Conservation (phyloP, 495 filamentous ascomycete genomes). For the Aspergillus campestris region DNA sequence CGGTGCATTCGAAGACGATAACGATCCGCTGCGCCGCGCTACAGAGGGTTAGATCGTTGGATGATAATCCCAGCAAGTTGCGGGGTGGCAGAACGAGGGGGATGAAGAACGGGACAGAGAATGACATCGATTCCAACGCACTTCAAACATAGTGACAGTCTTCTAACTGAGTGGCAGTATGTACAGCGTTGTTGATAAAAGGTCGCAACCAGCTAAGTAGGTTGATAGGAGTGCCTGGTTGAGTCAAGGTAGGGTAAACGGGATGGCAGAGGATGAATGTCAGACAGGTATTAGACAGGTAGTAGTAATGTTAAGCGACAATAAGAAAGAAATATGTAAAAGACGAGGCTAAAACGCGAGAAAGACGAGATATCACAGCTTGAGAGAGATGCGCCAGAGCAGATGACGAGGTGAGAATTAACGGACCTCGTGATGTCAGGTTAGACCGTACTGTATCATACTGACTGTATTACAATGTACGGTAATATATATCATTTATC, state of each 20-base stretch:
- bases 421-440: too few relatives aligned
- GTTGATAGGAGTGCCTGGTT: neutral
- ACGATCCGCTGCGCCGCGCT: slow-evolving; percentile 41
- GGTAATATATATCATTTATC: slow-evolving; percentile 10
- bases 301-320: too few relatives aligned
- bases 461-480: neutral
- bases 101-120: neutral
- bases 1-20: slow-evolving; percentile 68
- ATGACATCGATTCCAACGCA: slow-evolving; percentile 8
- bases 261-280: too few relatives aligned
- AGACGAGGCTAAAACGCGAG: too few relatives aligned
- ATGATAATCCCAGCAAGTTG: neutral
- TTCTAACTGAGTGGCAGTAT: neutral
- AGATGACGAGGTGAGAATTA: too few relatives aligned
- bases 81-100: too few relatives aligned
- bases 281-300: too few relatives aligned
- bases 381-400: neutral
- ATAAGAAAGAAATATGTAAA: too few relatives aligned
- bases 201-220: neutral
- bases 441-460: neutral
- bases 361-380: neutral
- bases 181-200: neutral
- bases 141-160: slow-evolving; percentile 27
- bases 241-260: neutral
- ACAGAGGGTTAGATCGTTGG: neutral